Evolutionary conservation across 345 rosid genomes (phyloP).

Genomic region (Schrenkiella parvula): DNA sequence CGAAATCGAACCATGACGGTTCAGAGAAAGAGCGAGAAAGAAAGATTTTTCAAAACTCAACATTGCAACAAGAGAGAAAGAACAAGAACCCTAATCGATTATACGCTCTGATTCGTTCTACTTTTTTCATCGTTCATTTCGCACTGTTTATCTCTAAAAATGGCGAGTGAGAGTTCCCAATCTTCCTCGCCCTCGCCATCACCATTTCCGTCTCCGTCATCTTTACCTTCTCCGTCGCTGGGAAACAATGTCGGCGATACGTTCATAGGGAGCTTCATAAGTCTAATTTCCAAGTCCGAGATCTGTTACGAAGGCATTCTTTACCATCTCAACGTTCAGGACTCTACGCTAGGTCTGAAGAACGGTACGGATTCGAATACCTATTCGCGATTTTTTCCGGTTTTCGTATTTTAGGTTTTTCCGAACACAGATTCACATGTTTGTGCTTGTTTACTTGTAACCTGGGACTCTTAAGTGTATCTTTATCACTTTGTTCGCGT

Average conservation of each 20-base stretch:
- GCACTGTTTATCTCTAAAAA: neutral
- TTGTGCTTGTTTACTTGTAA: neutral
- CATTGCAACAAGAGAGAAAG: neutral
- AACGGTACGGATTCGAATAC: constrained; percentile 37
- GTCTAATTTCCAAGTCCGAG: constrained; percentile 44
- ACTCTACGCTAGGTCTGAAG: constrained; percentile 39
- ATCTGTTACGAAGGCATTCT: constrained; percentile 54
- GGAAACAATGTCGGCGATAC: constrained; percentile 36
- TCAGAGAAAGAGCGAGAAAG: neutral
- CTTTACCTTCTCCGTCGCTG: constrained; percentile 25
- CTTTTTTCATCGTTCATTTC: neutral
- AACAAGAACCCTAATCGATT: constrained; percentile 23
- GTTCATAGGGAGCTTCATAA: constrained; percentile 40
- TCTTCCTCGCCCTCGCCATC: constrained; percentile 27
- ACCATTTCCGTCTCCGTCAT: constrained; percentile 21
- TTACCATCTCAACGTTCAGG: constrained; percentile 39
- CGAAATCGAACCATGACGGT: constrained; percentile 22
- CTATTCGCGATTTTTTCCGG: constrained; percentile 1
- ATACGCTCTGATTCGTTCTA: neutral
- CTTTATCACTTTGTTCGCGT: neutral
- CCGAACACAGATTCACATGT: neutral
- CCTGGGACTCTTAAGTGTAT: neutral
- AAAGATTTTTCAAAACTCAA: neutral
- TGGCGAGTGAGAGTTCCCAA: constrained; percentile 31
- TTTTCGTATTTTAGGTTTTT: neutral